Conservation (phyloP, 2,329 filamentous ascomycete species). For the Ophiostoma ulmi region DNA sequence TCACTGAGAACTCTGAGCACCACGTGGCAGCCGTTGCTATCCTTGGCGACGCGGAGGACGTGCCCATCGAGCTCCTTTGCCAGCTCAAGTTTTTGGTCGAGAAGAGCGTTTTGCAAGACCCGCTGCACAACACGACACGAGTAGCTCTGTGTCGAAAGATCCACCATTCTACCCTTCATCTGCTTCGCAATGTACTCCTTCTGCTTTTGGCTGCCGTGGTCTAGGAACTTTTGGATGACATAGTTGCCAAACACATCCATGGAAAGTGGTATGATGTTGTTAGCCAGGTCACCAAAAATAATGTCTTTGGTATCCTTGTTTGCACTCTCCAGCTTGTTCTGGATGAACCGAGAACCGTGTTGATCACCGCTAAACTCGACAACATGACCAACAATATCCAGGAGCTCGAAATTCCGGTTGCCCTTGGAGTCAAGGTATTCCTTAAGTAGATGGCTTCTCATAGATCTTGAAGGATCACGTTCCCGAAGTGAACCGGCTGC, state of each 20-base stretch:
- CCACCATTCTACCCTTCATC: constrained; percentile 80
- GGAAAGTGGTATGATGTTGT: constrained; percentile 83
- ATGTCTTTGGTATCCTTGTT: constrained; percentile 95
- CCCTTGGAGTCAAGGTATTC: constrained; percentile 70
- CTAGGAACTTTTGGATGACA: constrained; percentile 95
- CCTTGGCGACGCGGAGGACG: constrained; percentile 71
- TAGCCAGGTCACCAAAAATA: constrained; percentile 80
- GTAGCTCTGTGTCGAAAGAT: constrained; percentile 82
- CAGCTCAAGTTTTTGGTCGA: constrained; percentile 65
- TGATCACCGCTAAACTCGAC: constrained; percentile 96
- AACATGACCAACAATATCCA: constrained; percentile 79
- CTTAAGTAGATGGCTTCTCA: constrained; percentile 68
- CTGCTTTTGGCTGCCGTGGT: constrained; percentile 89
- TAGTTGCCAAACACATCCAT: constrained; percentile 97
- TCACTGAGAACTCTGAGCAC: constrained; percentile 88
- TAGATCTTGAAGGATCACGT: constrained; percentile 18
- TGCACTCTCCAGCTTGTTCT: constrained; percentile 82
- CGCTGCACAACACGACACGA: constrained; percentile 95
- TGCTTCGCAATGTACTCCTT: constrained; percentile 79
- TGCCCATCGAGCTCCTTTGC: constrained; percentile 69
- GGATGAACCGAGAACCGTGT: constrained; percentile 91
- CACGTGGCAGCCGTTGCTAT: constrained; percentile 93
- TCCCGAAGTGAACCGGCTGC: constrained; percentile 15
- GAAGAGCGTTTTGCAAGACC: constrained; percentile 83
- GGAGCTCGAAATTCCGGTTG: constrained; percentile 71